Conservation (phyloP, 805 yeast species). For the Danielia reshetovae region DNA sequence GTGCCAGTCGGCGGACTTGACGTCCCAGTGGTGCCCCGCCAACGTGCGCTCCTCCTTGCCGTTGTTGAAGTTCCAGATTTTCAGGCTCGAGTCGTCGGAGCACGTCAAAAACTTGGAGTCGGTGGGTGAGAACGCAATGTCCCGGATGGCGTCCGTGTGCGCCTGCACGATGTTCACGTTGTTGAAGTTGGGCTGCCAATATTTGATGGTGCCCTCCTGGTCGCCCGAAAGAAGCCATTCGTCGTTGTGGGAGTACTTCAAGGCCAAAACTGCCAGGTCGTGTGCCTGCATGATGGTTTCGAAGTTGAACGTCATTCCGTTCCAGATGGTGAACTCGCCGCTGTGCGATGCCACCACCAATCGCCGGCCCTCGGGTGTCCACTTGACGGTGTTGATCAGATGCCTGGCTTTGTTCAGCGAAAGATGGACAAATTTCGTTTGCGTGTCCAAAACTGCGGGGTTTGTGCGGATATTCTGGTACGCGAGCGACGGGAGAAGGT, state of each 20-base stretch:
- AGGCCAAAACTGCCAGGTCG: constrained; percentile 78
- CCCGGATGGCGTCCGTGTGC: constrained; percentile 81
- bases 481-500: constrained; percentile 63
- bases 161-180: constrained; percentile 78
- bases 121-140: constrained; percentile 82
- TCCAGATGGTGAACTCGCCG: constrained; percentile 97
- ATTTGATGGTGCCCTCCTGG: constrained; percentile 85
- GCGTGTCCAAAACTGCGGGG: constrained; percentile 55
- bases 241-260: constrained; percentile 81
- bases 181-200: constrained; percentile 97
- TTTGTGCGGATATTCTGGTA: constrained; percentile 35
- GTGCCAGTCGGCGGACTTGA: constrained; percentile 97
- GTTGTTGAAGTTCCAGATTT: constrained; percentile 92
- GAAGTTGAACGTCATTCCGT: constrained; percentile 89
- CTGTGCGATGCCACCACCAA: constrained; percentile 83
- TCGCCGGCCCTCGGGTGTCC: constrained; percentile 97
- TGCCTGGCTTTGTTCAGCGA: constrained; percentile 89
- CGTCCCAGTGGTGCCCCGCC: constrained; percentile 98
- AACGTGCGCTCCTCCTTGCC: constrained; percentile 77
- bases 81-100: constrained; percentile 86
- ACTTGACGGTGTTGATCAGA: constrained; percentile 81
- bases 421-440: constrained; percentile 82
- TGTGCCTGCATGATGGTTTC: constrained; percentile 99
- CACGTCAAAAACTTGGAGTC: constrained; percentile 92
- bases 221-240: constrained; percentile 96